Percentiles rank a stretch among this genome's conserved stretches.
phyloP scores from a whole-genome alignment of 345 rosid species.

The Ceriops tagal region DNA sequence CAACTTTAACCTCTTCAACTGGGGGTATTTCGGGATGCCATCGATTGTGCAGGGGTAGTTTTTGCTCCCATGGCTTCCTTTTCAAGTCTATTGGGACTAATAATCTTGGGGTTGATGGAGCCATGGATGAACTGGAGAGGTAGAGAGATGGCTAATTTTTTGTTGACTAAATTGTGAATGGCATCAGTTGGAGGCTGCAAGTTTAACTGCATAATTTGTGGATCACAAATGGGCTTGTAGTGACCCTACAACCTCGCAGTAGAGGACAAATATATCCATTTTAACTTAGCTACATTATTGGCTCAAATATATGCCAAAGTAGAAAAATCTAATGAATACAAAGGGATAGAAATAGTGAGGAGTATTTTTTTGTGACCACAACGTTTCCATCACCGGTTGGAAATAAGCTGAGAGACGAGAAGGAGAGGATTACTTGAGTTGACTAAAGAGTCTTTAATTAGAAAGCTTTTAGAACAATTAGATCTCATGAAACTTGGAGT shows the following conservation, averaged over 20 bases:
- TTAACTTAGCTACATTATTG: not conserved
- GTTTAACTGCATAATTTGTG: slow-evolving; percentile 9
- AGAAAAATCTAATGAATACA: not conserved
- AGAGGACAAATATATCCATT: slow-evolving; percentile 13
- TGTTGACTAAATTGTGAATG: not conserved
- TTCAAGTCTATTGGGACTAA: slow-evolving; percentile 59
- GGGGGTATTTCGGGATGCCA: slow-evolving; percentile 68
- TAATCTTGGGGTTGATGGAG: slow-evolving; percentile 51
- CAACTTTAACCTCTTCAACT: slow-evolving; percentile 31
- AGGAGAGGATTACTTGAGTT: too few species aligned
- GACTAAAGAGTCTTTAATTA: too few species aligned
- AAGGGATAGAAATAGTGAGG: too few species aligned
- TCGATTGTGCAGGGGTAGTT: slow-evolving; percentile 49
- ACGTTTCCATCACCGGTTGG: too few species aligned
- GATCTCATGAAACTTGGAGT: too few species aligned
- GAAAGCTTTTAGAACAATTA: too few species aligned
- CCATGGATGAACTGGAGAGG: slow-evolving; percentile 33
- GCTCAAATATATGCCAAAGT: not conserved
- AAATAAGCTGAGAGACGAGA: too few species aligned
- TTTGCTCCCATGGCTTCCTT: slow-evolving; percentile 60
- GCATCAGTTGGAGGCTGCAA: too few species aligned
- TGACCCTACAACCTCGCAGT: slow-evolving; percentile 14
- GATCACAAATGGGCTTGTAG: slow-evolving; percentile 17
- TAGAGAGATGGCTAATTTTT: not conserved
- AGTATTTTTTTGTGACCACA: too few species aligned